These are phyloP conservation scores for Apiotrichum gracile DNA, from an alignment of 1,284 basidiomycete species.

Conservation along the genomic window DNA sequence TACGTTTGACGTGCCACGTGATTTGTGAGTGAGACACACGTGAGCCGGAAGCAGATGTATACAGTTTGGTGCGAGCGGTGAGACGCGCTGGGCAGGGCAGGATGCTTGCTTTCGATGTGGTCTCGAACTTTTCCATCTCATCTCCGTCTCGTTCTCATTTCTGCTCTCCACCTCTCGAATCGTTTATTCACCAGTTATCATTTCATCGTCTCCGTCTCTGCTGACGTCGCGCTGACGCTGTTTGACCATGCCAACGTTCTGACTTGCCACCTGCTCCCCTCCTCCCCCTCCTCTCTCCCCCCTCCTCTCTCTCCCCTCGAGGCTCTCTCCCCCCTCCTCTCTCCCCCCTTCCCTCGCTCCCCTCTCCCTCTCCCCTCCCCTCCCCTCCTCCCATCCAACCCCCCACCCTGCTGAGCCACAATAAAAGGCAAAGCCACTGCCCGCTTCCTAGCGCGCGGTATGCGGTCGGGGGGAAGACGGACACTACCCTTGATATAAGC, in stretches of 20 bases:
- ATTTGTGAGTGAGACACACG: no score
- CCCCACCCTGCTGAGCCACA: slow-evolving; percentile 6
- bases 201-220: not conserved
- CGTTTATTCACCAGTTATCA: not conserved
- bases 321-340: slow-evolving; percentile 2
- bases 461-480: slow-evolving; percentile 23
- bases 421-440: slow-evolving; percentile 27
- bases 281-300: not conserved
- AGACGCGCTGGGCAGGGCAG: no score
- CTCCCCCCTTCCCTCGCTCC: slow-evolving; percentile 7
- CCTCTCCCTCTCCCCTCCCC: no score
- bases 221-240: no score
- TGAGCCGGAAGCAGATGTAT: no score
- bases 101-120: no score
- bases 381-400: slow-evolving; percentile 3
- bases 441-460: slow-evolving; percentile 27
- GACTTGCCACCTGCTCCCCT: not conserved
- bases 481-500: slow-evolving; percentile 42
- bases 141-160: no score
- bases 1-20: no score
- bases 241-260: no score
- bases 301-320: not conserved
- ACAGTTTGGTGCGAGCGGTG: no score
- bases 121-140: no score
- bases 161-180: not conserved